Evolutionary conservation across 306 rosid genomes (phyloP), one percentile per base, ranked within the genome.

Genomic region (Dicorynia guianensis): DNA sequence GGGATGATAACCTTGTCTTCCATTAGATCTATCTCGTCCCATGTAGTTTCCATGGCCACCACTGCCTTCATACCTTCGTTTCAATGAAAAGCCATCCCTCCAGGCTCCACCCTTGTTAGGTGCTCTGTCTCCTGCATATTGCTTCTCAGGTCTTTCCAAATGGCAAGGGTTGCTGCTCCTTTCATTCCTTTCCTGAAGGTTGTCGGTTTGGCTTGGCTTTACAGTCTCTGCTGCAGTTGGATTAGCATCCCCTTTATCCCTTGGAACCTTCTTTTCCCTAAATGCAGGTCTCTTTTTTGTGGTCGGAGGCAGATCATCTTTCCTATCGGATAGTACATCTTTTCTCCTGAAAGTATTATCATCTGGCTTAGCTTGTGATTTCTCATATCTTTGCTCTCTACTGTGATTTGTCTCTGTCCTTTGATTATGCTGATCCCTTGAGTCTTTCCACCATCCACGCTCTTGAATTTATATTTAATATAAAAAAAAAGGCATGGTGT

Each of bases 371-470:
- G 77, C 52, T 70, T 60, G 84, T 57, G 82, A 62, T 48, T 73
- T 87, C 63, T 83, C 89, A 67, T 86, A 83, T 67, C 82, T 82
- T 61, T 53, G 69, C 46, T 86, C 74, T 58, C 84, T 63, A 58
- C 69, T 72, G 40, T 71, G 74, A 71, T 77, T 71, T 63, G 66
- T 60, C 80, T 76, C 84, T n/a, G 80, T 65, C 83, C 73, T 87
- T 72, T 75, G 84, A 47, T 72, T 71, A 15, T 79, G 75, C 66
- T 56, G 81, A 54, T 79, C 85, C 58, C 13, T 84, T 19, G 88
- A 33, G 79, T 90, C 95, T 79, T 82, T 90, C 96, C 88, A 81
- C 90, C 85, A 86, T 74, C 93, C 90, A 17, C 81, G 92, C 76
- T 85, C 97, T 92, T 35, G 66, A 48, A 81, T 2, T 25, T 25